Conservation (phyloP, 2,329 filamentous ascomycete genomes). For the Aplosporella prunicola region DNA sequence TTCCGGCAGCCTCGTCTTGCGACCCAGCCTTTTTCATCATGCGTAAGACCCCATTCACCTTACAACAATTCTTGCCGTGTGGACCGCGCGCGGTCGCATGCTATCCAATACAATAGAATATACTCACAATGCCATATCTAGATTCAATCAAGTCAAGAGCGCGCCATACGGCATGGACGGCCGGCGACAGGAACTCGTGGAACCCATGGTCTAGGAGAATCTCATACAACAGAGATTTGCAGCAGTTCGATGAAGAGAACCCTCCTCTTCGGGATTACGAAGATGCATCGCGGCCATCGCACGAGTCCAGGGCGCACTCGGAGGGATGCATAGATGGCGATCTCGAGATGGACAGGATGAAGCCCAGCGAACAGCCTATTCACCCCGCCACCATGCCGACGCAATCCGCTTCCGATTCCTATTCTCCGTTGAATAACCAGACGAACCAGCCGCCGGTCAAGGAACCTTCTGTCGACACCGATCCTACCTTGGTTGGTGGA, state of each 20-base stretch:
- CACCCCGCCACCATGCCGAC: slow-evolving; percentile 5
- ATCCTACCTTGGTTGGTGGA: neutral
- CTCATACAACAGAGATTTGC: slow-evolving; percentile 5
- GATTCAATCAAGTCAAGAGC: slow-evolving; percentile 28
- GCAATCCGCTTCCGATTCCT: no score
- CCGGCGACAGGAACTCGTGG: slow-evolving; percentile 19
- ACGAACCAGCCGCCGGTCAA: no score
- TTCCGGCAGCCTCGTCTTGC: neutral
- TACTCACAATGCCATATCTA: slow-evolving; percentile 14
- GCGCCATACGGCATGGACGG: slow-evolving; percentile 25
- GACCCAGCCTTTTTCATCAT: slow-evolving; percentile 1
- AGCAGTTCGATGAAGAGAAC: slow-evolving; percentile 22
- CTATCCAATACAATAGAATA: no score
- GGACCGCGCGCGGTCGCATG: neutral
- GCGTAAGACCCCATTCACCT: slow-evolving; percentile 1
- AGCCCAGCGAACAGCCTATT: neutral
- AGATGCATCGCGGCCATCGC: no score
- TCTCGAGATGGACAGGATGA: neutral
- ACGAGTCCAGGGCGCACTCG: slow-evolving; percentile 5
- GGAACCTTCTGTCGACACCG: neutral
- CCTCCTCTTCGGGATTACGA: slow-evolving; percentile 3
- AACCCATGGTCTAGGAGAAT: slow-evolving; percentile 10
- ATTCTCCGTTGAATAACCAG: no score
- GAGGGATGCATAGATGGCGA: slow-evolving; percentile 1
- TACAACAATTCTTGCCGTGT: neutral